Evolutionary conservation across 2,329 filamentous ascomycete genomes (phyloP), one percentile per base, ranked within the genome.

Genomic region (Hypocrella siamensis): DNA sequence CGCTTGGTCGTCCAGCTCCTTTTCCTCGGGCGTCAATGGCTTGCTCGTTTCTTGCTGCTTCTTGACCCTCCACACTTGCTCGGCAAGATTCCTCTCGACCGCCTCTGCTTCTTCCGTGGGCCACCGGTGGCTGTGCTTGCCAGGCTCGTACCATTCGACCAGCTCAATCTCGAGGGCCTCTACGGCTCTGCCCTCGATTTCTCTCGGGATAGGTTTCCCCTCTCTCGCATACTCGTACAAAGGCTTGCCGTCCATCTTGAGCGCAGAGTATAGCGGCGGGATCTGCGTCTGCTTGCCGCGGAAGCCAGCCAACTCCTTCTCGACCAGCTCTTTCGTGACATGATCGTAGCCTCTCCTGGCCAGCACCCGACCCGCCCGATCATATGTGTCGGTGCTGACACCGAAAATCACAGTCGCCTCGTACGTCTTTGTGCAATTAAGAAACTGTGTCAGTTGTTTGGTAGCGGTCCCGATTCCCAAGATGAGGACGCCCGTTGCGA

Each of bases 141-240:
- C 86, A 2, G 81, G 79, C 44, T 86, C 81, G 51, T 73, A 75
- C 63, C 83, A 98, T 49, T 94, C 83, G 6, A 92, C 48, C 36
- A 96, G 54, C 51, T 92, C 81, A 42, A 94, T 54, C 24, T 85
- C 70, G 29, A 68, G 56, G 1, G 93, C 82, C 32, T 83, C 75
- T 25, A 96, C 82, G 2, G 80, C 70, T 35, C 88, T 64, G 33
- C 79, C 73, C 49, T 85, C 67, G 36, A 98, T 90, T 51, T 93
- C 79, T 34, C 79, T 65, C 0, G 90, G 90, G 12, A 93, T 77
- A 22, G 82, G 73, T 47, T 79, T 84, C 12, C 90, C 90, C 51
- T 86, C 83, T 30, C 90, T 70, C 15, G 90, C 90, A 54, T 96
- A 96, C 57, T 98, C 86, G 52, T 98, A 98, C 30, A 94, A 65